A percentile compares a stretch with the other conserved stretches of the same genome.
These are phyloP conservation scores for Yarrowia phangngaensis DNA, from an alignment of 805 yeast species.

Conservation along the genomic window DNA sequence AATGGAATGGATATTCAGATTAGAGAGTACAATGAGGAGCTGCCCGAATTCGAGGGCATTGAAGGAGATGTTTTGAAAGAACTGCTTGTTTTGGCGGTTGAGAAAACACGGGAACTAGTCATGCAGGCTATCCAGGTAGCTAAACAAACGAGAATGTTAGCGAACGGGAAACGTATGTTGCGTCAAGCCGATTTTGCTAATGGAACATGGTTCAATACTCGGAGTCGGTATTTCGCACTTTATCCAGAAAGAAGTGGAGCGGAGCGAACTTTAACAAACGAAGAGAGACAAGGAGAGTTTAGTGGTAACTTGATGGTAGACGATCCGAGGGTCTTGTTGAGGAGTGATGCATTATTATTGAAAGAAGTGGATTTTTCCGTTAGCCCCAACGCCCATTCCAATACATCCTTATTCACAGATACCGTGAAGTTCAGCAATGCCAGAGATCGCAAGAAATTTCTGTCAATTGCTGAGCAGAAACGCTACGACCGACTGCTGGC, in stretches of 20 bases:
- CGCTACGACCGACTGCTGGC: not conserved
- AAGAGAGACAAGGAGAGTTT: not conserved
- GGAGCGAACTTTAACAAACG: not conserved
- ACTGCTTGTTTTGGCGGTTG: not conserved
- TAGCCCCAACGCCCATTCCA: too few relatives aligned
- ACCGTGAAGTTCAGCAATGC: too few relatives aligned
- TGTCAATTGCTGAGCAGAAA: not conserved
- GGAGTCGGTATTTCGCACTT: not conserved
- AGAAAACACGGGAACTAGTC: not conserved
- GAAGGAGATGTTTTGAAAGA: constrained; percentile 4
- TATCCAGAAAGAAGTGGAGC: constrained; percentile 1
- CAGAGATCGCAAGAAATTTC: not conserved
- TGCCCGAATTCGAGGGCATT: not conserved
- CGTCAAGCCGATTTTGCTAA: not conserved
- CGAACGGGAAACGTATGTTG: not conserved
- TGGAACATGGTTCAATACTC: not conserved
- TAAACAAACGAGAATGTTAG: not conserved
- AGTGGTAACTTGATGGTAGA: too few relatives aligned
- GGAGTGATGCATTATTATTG: too few relatives aligned
- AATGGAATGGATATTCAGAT: constrained; percentile 1
- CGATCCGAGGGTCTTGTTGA: too few relatives aligned
- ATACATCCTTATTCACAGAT: too few relatives aligned
- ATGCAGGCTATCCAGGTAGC: not conserved
- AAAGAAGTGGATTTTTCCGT: too few relatives aligned
- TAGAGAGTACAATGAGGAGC: constrained; percentile 1